A percentile compares a stretch with the other conserved stretches of the same genome.
phyloP scores from a whole-genome alignment of 2,329 filamentous ascomycete species.

The Ophiocordyceps camponoti-saundersi region DNA sequence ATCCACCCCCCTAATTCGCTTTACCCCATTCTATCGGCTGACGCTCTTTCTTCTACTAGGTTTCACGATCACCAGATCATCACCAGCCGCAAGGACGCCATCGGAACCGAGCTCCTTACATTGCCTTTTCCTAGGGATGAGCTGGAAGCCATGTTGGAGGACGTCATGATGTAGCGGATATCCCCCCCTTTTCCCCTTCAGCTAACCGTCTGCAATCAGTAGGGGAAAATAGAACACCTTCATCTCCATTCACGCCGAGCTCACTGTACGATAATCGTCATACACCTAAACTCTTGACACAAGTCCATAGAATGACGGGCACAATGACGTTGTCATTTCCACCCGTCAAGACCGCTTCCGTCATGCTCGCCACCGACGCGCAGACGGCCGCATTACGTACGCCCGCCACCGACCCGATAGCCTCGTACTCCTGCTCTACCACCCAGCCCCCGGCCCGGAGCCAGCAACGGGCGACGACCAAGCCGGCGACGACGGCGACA shows the following conservation, averaged over 20 bases:
- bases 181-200: not conserved
- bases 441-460: conserved; percentile 62
- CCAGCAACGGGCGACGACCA: conserved; percentile 57
- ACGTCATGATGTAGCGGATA: conserved; percentile 23
- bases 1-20: not conserved
- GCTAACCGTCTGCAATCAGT: not conserved
- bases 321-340: conserved; percentile 98
- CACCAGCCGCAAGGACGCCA: conserved; percentile 66
- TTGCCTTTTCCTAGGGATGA: conserved; percentile 80
- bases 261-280: conserved; percentile 10
- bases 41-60: conserved; percentile 21
- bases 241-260: not conserved
- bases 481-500: conserved; percentile 56
- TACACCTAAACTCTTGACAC: conserved; percentile 61
- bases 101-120: conserved; percentile 72
- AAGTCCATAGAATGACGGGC: conserved; percentile 79
- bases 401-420: conserved; percentile 13
- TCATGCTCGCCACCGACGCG: conserved; percentile 68
- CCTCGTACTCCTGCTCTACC: conserved; percentile 22
- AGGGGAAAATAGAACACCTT: not conserved
- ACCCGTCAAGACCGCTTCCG: conserved; percentile 87
- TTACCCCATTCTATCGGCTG: conserved; percentile 4
- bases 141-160: conserved; percentile 75
- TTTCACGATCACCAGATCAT: conserved; percentile 98
- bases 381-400: conserved; percentile 57